A percentile compares a stretch with the other conserved stretches of the same genome.
These are phyloP conservation scores for Citrullus colocynthis DNA, from an alignment of 306 rosid species.

Conservation along the genomic window DNA sequence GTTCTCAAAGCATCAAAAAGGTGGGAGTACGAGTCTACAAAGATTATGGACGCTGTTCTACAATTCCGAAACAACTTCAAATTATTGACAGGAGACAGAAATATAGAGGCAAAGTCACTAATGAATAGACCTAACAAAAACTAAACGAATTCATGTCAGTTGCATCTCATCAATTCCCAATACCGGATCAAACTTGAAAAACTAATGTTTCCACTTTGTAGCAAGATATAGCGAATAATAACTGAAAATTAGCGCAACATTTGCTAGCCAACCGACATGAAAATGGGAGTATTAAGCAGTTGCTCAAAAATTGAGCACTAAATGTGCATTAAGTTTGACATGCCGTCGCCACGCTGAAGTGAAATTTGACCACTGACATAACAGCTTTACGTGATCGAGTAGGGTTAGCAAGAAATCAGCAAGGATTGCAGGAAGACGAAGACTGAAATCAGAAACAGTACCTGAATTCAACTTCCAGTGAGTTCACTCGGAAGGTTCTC, in stretches of 20 bases:
- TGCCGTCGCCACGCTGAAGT: neutral
- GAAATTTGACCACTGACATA: neutral
- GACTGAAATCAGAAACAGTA: neutral
- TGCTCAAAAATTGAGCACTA: neutral
- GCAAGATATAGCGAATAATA: neutral
- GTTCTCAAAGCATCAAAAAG: neutral
- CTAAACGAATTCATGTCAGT: neutral
- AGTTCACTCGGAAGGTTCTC: neutral
- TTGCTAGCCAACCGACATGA: neutral
- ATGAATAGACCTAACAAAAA: neutral
- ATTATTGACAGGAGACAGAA: neutral
- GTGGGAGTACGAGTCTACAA: neutral
- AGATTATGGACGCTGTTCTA: too few relatives aligned
- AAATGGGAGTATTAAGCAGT: neutral
- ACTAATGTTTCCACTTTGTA: neutral
- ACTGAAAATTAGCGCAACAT: neutral
- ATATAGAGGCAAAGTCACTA: neutral
- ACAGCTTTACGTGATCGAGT: neutral
- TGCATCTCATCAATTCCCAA: neutral
- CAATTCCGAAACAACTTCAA: slow-evolving; percentile 2
- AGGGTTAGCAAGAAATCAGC: neutral
- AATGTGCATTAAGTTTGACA: neutral
- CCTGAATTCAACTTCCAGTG: neutral
- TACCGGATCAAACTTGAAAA: neutral
- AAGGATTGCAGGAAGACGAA: neutral